Base-by-base conservation (phyloP, 768 basidiomycete species). In the Strobilomyces confusus region DNA sequence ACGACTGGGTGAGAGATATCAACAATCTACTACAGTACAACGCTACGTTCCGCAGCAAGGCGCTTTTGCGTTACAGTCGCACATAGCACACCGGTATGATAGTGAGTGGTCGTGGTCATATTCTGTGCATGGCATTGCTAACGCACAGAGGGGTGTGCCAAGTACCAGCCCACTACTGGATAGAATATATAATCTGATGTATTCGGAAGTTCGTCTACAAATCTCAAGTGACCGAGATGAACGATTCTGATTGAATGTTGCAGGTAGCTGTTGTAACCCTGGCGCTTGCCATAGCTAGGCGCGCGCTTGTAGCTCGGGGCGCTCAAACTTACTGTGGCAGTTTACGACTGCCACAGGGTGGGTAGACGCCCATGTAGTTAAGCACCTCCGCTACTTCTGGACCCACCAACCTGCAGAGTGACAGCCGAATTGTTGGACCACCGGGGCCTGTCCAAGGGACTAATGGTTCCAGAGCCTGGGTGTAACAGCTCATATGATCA, bases 1-100 rank as follows among this genome's bases (percentile, higher is more conserved):
- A 92, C 64, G 92, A 93, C 62, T 97, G 94, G 94, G 92, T 95
- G n/a, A 79, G 90, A 51, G 94, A 97, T 65, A 97, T 97, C 70
- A 95, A 95, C 69, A 93, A 92, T 59, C 72, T 97, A 54, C 72
- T 97, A 51, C 92, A 95, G 71, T 97, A 95, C 73, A 97, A 97
- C 60, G 91, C 91, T 26, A 92, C 93, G 0, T 97, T 97, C 71
- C 75, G 90, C 66, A 91, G 89, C 74, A 92, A 92, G 70, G 89
- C 88, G n/a, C 73, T 91, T 55, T 69, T 90, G 57, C 73, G 86
- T 60, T 86, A 91, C 61, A 84, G 81, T 64, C 79, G 87, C 58
- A 80, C 56, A 11, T 62, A 69, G 43, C 12, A 48, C 15, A 45
- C 43, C 15, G 19, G 33, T 34, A 48, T 9, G 36, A 56, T 51